A percentile compares a stretch with the other conserved stretches of the same genome.
Conservation (phyloP, 2,329 filamentous ascomycete species). For the Fusarium albidum region DNA sequence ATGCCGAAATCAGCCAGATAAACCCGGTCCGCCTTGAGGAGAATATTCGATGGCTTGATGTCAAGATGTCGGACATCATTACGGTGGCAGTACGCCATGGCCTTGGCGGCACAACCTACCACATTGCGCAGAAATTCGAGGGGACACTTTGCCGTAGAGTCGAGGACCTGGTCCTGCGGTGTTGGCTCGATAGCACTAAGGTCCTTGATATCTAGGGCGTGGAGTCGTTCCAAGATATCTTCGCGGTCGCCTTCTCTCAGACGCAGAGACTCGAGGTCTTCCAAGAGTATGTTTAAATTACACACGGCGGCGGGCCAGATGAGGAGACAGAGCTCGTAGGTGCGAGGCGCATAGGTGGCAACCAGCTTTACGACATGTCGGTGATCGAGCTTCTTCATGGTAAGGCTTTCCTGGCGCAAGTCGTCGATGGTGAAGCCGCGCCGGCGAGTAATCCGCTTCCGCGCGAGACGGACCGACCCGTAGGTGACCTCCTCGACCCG, state of each 20-base stretch:
- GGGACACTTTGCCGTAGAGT: constrained; percentile 44
- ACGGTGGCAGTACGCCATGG: constrained; percentile 52
- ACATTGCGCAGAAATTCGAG: constrained; percentile 52
- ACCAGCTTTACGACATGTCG: constrained; percentile 57
- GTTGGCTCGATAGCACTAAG: constrained; percentile 46
- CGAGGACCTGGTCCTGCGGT: constrained; percentile 27
- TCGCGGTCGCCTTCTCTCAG: constrained; percentile 49
- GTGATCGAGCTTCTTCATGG: constrained; percentile 57
- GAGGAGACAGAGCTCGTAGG: constrained; percentile 53
- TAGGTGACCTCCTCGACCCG: constrained; percentile 54
- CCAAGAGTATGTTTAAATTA: constrained; percentile 52
- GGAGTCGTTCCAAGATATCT: constrained; percentile 50
- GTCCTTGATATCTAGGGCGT: constrained; percentile 49
- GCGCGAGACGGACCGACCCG: constrained; percentile 52
- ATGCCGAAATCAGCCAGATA: constrained; percentile 61
- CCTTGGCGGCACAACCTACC: constrained; percentile 55
- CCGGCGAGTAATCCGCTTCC: constrained; percentile 52
- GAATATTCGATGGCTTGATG: constrained; percentile 58
- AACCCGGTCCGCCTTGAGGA: constrained; percentile 54
- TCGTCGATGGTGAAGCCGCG: constrained; percentile 50
- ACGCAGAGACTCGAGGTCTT: constrained; percentile 53
- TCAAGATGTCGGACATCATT: constrained; percentile 56
- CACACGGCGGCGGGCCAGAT: constrained; percentile 58
- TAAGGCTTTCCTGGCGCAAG: constrained; percentile 54
- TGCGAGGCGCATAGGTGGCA: constrained; percentile 54